Conservation (phyloP, 768 basidiomycete genomes). For the Coprinopsis sp. region DNA sequence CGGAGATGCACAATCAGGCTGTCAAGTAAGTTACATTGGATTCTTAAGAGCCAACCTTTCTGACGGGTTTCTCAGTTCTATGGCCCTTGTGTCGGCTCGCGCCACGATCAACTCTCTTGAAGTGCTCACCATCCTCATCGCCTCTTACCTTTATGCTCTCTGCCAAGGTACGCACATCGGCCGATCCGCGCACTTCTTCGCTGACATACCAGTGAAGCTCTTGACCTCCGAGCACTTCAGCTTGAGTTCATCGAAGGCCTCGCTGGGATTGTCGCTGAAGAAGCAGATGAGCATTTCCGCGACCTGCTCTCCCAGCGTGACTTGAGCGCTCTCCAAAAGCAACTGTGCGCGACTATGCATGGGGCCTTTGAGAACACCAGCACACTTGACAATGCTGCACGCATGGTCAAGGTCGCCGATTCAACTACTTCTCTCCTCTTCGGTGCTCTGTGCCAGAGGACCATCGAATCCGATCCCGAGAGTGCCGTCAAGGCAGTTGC, state of each 20-base stretch:
- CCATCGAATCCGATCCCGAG: conserved; percentile 22
- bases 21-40: conserved; percentile 59
- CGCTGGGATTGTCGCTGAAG: conserved; percentile 41
- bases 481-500: conserved; percentile 27
- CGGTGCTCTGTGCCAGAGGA: conserved; percentile 50
- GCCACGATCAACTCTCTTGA: conserved; percentile 76
- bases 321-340: conserved; percentile 27
- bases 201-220: too few species aligned
- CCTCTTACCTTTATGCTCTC: conserved; percentile 68
- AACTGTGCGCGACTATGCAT: conserved; percentile 40
- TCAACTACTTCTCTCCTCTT: conserved; percentile 59
- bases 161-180: conserved; percentile 49
- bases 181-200: not conserved
- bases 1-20: conserved; percentile 91
- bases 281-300: conserved; percentile 44
- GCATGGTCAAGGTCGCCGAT: conserved; percentile 69
- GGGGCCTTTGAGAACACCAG: conserved; percentile 60
- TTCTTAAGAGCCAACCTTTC: conserved; percentile 12
- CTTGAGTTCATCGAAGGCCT: conserved; percentile 54
- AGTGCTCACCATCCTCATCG: conserved; percentile 66
- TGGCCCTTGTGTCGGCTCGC: conserved; percentile 80
- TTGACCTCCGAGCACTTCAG: conserved; percentile 78
- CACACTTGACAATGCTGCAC: conserved; percentile 62
- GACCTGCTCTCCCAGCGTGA: conserved; percentile 31
- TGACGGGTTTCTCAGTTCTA: conserved; percentile 46